phyloP scores from a whole-genome alignment of 208 protist genomes.

The Leishmania tropica region DNA sequence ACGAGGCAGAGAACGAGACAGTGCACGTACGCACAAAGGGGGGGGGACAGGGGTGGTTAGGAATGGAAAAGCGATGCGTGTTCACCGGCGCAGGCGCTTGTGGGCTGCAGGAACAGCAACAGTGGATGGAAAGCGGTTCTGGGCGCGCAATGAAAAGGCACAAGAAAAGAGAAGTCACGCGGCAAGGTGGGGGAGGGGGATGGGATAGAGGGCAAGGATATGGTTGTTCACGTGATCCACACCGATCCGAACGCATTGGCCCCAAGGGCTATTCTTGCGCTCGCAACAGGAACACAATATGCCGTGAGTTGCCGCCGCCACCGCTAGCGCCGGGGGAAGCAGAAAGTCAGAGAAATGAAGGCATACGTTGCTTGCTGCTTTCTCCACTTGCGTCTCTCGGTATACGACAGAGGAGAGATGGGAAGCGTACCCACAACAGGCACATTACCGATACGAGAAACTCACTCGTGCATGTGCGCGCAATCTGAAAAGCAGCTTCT shows the following conservation, averaged over 20 bases:
- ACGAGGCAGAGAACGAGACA: neutral
- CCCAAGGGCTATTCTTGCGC: neutral
- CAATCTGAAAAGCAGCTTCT: neutral
- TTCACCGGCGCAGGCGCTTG: neutral
- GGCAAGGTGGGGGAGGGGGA: neutral
- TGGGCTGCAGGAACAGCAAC: neutral
- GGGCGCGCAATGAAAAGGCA: neutral
- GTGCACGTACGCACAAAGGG: neutral
- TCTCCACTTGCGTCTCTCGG: neutral
- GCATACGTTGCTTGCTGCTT: neutral
- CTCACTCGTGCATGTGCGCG: neutral
- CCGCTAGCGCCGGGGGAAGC: neutral
- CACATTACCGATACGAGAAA: neutral
- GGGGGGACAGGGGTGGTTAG: neutral
- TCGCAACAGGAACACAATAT: neutral
- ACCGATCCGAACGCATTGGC: neutral
- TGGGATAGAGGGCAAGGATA: neutral
- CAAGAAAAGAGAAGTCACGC: neutral
- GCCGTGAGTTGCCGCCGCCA: neutral
- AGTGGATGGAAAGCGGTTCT: neutral
- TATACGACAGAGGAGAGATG: neutral
- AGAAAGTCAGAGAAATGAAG: neutral
- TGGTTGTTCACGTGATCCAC: neutral
- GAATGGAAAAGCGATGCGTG: neutral
- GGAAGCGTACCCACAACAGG: neutral